Conservation (phyloP, 2,329 filamentous ascomycete genomes). For the Neurospora sp. region DNA sequence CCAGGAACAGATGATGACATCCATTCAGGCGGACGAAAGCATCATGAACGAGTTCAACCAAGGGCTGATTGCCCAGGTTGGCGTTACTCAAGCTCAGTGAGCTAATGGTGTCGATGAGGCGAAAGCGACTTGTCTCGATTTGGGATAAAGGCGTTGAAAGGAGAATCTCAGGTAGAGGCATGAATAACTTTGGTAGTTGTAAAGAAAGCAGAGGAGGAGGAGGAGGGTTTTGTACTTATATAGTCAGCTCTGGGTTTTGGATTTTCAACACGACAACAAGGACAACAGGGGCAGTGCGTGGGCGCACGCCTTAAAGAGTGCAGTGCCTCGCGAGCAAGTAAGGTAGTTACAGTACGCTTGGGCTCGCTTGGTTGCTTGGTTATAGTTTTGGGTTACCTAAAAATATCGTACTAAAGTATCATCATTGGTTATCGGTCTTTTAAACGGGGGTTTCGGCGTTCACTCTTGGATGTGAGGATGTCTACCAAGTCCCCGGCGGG, state of each 20-base stretch:
- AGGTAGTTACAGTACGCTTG: neutral
- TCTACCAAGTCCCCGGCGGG: neutral
- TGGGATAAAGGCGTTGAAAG: neutral
- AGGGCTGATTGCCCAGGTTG: neutral
- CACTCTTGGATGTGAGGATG: neutral
- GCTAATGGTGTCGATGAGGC: neutral
- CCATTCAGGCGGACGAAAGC: conserved; percentile 46
- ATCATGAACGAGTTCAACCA: conserved; percentile 49
- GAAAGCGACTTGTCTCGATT: neutral
- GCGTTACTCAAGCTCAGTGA: neutral
- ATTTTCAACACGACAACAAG: neutral
- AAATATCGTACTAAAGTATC: neutral
- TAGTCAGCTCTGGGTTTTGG: neutral
- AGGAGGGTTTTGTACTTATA: neutral
- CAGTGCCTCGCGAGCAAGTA: neutral
- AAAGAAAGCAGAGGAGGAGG: neutral
- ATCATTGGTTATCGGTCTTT: neutral
- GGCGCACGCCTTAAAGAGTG: neutral
- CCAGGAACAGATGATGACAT: conserved; percentile 45
- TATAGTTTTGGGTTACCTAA: neutral
- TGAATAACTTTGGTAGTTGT: neutral
- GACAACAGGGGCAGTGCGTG: neutral
- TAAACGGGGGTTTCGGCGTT: neutral
- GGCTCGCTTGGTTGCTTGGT: neutral
- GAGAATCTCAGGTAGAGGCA: neutral